phyloP scores from a whole-genome alignment of 495 filamentous ascomycete genomes.

The Lophium mytilinum region DNA sequence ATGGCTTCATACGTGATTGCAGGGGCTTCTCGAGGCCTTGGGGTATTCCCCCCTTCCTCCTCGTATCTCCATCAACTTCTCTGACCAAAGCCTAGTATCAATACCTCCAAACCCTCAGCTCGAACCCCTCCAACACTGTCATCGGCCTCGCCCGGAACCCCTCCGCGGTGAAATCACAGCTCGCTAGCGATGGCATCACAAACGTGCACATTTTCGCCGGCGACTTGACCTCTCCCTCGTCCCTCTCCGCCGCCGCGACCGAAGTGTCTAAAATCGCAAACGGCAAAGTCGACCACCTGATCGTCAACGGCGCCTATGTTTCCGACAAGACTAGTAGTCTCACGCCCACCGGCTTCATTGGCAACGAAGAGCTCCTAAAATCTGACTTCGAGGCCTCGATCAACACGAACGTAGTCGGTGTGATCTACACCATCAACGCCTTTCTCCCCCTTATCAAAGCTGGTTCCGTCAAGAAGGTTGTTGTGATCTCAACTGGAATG shows the following conservation, averaged over 20 bases:
- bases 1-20: conserved; percentile 19
- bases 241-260: conserved; percentile 17
- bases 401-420: conserved; percentile 22
- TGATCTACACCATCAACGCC: conserved; percentile 22
- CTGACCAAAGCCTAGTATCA: conserved; percentile 6
- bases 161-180: background rate
- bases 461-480: conserved; percentile 22
- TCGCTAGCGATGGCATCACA: conserved; percentile 15
- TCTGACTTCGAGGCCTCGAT: conserved; percentile 16
- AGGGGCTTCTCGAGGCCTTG: conserved; percentile 18
- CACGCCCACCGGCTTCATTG: conserved; percentile 6
- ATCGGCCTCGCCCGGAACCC: conserved; percentile 11
- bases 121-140: conserved; percentile 11
- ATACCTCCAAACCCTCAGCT: conserved; percentile 15
- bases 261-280: conserved; percentile 10
- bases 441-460: conserved; percentile 25
- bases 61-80: background rate
- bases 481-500: conserved; percentile 22
- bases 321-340: background rate
- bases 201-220: conserved; percentile 23
- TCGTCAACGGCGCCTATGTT: conserved; percentile 26
- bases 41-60: conserved; percentile 1
- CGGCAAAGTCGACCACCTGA: conserved; percentile 23
- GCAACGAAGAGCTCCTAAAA: conserved; percentile 6
- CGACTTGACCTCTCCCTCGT: conserved; percentile 18